phyloP scores from a whole-genome alignment of 305 asterid species.

The Petunia hybrid region DNA sequence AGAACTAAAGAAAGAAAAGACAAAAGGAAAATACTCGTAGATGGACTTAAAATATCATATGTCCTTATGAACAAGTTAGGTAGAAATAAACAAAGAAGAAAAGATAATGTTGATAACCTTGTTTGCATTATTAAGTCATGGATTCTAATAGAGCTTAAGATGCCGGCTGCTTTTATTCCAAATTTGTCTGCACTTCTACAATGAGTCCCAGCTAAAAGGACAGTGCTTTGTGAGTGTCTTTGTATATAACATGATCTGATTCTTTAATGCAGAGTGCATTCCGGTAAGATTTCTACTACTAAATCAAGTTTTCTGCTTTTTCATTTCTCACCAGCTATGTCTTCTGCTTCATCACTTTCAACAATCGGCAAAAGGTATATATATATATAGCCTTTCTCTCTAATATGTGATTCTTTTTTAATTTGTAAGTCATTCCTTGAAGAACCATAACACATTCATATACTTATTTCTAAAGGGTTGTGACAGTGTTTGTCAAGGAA shows the following conservation, averaged over 20 bases:
- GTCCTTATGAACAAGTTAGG: neutral
- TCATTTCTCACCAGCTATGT: constrained; percentile 5
- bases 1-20: neutral
- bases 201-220: neutral
- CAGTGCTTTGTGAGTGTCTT: neutral
- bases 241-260: neutral
- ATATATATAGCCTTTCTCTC: neutral
- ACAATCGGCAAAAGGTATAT: constrained; percentile 26
- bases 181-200: constrained; percentile 15
- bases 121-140: neutral
- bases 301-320: neutral
- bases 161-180: neutral
- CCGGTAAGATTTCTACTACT: neutral
- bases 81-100: neutral
- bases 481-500: neutral
- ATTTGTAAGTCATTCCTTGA: neutral
- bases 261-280: neutral
- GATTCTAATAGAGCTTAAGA: neutral
- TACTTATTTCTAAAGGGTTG: neutral
- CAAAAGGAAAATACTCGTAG: neutral
- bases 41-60: neutral
- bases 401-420: neutral
- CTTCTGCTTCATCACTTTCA: constrained; percentile 28
- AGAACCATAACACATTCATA: neutral
- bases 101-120: neutral